phyloP scores from a whole-genome alignment of 768 basidiomycete genomes.

The Mycena belliarum region DNA sequence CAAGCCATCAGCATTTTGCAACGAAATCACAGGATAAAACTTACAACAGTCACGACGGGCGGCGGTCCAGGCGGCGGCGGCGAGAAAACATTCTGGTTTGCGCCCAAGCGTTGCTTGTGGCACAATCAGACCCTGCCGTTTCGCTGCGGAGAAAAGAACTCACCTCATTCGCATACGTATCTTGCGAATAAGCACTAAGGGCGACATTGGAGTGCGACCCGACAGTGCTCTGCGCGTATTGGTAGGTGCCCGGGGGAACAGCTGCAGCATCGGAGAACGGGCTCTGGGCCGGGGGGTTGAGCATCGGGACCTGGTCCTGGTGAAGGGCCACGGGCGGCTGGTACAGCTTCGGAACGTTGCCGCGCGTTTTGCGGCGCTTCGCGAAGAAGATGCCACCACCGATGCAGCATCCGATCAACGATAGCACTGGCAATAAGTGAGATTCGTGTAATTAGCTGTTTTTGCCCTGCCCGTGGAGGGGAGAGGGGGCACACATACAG shows the following conservation, averaged over 20 bases:
- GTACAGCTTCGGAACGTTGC: not conserved
- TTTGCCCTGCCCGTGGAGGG: not conserved
- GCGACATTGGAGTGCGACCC: not conserved
- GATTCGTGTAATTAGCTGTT: not conserved
- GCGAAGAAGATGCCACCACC: not conserved
- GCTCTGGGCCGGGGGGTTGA: not conserved
- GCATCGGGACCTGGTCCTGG: constrained; percentile 8
- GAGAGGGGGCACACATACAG: not conserved
- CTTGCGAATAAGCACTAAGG: not conserved
- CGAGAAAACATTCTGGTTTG: not conserved
- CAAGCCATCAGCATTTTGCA: not conserved
- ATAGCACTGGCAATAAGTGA: not conserved
- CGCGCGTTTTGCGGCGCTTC: not conserved
- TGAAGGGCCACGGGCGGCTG: not conserved
- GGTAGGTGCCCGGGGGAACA: not conserved
- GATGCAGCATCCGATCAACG: not conserved
- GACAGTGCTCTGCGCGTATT: not conserved
- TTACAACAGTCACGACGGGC: not conserved
- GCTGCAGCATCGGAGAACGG: constrained; percentile 1
- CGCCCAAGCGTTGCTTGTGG: not conserved
- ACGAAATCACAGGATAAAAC: not conserved
- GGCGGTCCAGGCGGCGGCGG: constrained; percentile 2
- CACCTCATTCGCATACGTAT: not conserved
- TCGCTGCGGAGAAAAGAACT: not conserved
- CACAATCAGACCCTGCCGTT: not conserved